These are phyloP conservation scores for Leccinum arenicola DNA, from an alignment of 768 basidiomycete genomes.

Conservation along the genomic window DNA sequence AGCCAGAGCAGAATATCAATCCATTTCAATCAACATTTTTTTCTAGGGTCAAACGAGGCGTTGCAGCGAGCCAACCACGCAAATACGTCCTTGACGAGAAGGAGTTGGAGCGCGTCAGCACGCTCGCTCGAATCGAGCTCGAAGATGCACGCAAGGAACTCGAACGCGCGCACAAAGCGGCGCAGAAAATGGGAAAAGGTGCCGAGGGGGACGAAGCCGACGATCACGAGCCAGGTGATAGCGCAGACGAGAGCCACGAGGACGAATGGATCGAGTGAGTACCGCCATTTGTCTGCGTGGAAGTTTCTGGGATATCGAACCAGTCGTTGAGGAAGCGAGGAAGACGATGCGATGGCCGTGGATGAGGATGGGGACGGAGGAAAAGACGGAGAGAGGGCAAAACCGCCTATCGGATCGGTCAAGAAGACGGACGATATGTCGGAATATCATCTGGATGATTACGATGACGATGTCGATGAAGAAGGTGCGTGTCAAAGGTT, in stretches of 20 bases:
- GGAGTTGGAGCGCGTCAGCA: constrained; percentile 87
- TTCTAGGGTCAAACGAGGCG: constrained; percentile 75
- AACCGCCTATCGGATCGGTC: constrained; percentile 27
- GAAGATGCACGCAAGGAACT: constrained; percentile 88
- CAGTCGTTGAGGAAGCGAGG: constrained; percentile 37
- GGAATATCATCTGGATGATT: constrained; percentile 87
- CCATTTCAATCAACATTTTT: neutral
- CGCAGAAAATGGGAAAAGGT: constrained; percentile 65
- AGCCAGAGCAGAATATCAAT: neutral
- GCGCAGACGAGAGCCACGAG: constrained; percentile 41
- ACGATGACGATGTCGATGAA: constrained; percentile 72
- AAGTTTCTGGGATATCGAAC: constrained; percentile 11
- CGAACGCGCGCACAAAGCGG: constrained; percentile 75
- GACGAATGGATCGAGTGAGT: constrained; percentile 89
- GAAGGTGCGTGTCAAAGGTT: constrained; percentile 23
- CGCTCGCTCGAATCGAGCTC: constrained; percentile 81
- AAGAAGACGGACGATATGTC: constrained; percentile 64
- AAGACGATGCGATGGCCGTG: constrained; percentile 62
- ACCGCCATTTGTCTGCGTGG: constrained; percentile 3
- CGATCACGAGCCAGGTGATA: constrained; percentile 51
- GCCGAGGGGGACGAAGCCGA: constrained; percentile 66
- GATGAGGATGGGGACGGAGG: constrained; percentile 32
- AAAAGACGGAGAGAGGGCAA: neutral
- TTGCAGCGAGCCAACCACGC: constrained; percentile 66
- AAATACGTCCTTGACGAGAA: constrained; percentile 90